Base-by-base conservation (phyloP, 2,329 filamentous ascomycete genomes). In the Colletotrichum incanum region DNA sequence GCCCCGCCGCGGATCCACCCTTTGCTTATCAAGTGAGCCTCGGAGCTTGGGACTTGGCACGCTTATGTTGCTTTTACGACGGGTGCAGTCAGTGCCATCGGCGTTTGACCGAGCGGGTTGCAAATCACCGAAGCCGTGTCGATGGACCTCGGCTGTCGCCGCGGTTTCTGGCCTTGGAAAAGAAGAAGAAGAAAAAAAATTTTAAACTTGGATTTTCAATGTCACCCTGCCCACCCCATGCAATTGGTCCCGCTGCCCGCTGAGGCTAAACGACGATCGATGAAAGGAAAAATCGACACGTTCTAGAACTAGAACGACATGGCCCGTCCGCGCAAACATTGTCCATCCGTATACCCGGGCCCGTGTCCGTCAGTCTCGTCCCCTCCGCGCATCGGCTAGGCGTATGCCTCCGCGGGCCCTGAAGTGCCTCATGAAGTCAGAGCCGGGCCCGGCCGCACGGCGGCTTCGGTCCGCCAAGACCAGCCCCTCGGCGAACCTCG, bases 361-460 rank as follows among this genome's bases (percentile, higher is more conserved):
- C 45, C 45, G 45, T 49, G n/a, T 14, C 34, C 47, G 28, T 63
- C 58, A 72, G 31, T 59, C 65, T 31, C 69, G 65, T 37, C 69
- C 65, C 49, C 61, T 69, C 31, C 70, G 52, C 26, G 55, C 70
- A 16, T 72, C 70, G 18, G 59, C 47, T 20, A 72, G 65, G 41
- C 52, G 70, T 65, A 72, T 70, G n/a, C 70, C 70, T 2, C 70
- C 70, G n/a, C 70, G 65, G 39, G 58, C 56, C 54, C 34, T 59
- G 39, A 72, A 72, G 66, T 72, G 70, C 39, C 66, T 64, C 70
- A 72, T 72, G 41, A 59, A 72, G 47, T 72, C 70, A 31, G 70
- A 72, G 26, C 50, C 59, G 65, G 70, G 65, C 20, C 70, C 70
- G 4, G 66, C 70, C 31, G 70, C 70, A 14, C 70, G 70, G 31